Evolutionary conservation across 2,329 filamentous ascomycete species (phyloP), one percentile per base, ranked within the genome.

Genomic region (Venturiaceae sp.): DNA sequence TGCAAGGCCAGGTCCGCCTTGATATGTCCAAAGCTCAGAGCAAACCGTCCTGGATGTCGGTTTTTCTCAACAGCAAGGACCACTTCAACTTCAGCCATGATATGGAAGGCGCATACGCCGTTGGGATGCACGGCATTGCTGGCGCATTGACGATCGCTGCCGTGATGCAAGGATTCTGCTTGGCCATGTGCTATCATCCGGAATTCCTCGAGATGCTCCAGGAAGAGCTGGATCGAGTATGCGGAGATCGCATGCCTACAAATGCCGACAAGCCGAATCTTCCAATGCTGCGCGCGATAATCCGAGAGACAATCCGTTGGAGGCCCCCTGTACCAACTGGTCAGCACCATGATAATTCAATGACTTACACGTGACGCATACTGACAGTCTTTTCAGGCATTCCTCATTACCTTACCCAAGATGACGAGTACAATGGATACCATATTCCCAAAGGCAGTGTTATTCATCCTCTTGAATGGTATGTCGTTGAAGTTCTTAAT

Each of bases 361-460:
- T 60, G 11, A 39, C 44, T 28, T 55, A 41, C 16, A 16, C 11
- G 23, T 36, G 19, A 11, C 19, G 21, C 26, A 28, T 32, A n/a
- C n/a, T n/a, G n/a, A n/a, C n/a, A n/a, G n/a, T n/a, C n/a, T n/a
- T n/a, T n/a, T n/a, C n/a, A 62, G 79, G 77, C 2, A 77, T 84
- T 36, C 82, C 82, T 1, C 82, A 85, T 65, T 74, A 71, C 47
- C 74, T 79, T 14, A 71, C 78, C 1, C 67, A 77, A 52, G 81
- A 84, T 53, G 82, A 85, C 58, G 70, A 77, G 11, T 85, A 84
- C 64, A 71, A 79, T 21, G 81, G 76, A 34, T 79, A 81, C 67
- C 75, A 77, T 60, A 83, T 85, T 54, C 81, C 80, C 9, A 77
- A 76, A n/a, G 82, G 81, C 2, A 74, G 73, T 55, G 71, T 71